Conservation (phyloP, 495 filamentous ascomycete species). For the Penicillium taxi region DNA sequence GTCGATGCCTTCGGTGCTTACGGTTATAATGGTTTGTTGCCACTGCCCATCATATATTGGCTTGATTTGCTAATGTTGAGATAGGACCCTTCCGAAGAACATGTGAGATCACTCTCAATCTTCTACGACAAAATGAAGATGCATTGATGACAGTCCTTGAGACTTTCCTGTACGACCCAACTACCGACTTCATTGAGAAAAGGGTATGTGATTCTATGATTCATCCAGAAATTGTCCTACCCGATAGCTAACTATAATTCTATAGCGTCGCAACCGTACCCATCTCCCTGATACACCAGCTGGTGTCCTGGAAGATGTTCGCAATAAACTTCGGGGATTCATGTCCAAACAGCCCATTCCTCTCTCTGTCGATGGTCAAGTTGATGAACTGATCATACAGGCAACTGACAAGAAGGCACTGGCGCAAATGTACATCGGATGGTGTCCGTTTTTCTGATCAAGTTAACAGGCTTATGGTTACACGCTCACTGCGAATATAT, state of each 20-base stretch:
- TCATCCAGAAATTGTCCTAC: not conserved
- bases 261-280: conserved; percentile 47
- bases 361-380: conserved; percentile 88
- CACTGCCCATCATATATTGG: too few relatives aligned
- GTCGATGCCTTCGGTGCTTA: conserved; percentile 90
- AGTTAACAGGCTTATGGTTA: too few relatives aligned
- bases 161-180: conserved; percentile 94
- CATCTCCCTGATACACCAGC: conserved; percentile 78
- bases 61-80: conserved; percentile 7
- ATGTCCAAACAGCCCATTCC: conserved; percentile 81
- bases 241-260: conserved; percentile 3
- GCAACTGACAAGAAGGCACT: conserved; percentile 71
- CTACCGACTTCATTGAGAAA: conserved; percentile 79
- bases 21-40: conserved; percentile 59
- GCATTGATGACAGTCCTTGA: conserved; percentile 94
- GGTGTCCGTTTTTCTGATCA: conserved; percentile 87
- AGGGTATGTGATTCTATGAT: conserved; percentile 48
- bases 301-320: conserved; percentile 82
- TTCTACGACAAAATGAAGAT: conserved; percentile 87
- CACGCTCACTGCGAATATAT: too few relatives aligned
- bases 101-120: conserved; percentile 74
- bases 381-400: conserved; percentile 81
- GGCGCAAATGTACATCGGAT: conserved; percentile 93
- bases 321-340: conserved; percentile 76
- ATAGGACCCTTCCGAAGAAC: conserved; percentile 79